Evolutionary conservation across 2,329 filamentous ascomycete species (phyloP), one percentile per base, ranked within the genome.

Genomic region (Ophiostoma quercus): DNA sequence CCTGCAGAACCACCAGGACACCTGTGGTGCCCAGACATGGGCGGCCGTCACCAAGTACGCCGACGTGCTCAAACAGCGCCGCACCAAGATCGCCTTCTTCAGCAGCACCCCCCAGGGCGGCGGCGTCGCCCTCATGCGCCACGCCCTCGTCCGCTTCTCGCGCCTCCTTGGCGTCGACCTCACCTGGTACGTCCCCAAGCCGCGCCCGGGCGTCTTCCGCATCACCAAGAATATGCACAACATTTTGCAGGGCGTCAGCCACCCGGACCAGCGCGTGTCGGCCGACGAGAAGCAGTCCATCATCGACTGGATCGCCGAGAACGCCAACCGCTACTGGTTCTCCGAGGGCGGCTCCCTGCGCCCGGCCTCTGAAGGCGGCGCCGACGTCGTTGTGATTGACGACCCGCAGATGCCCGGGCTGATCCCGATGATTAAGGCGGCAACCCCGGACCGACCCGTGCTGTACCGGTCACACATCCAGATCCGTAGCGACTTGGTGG

Each of bases 181-280:
- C 74, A 87, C 84, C 70, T 95, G 92, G 92, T 94, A 84, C 79
- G 91, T 94, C 0, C 92, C 92, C 7, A 92, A 92, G 77, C 91
- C 92, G 29, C 88, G 90, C 67, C 90, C 90, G 2, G 88, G 90
- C 19, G 88, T 94, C 12, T 95, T 95, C 79, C 85, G 91, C 67
- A 90, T 92, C 78, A 95, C 92, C 74, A 95, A 95, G 80, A 93
- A 90, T 74, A 90, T 93, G 74, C 92, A 95, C 85, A 95, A 95
- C 79, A 94, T 94, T 73, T 86, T 95, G 2, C 92, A 95, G 79
- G 92, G 91, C 9, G 91, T 94, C 60, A 87, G 88, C 57, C 82
- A 84, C 34, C 85, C 87, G 0, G 84, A 86, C 2, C 85, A 91
- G 74, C 84, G 87, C n/a, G 82, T 94, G 41, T 86, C 84, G 0